Evolutionary conservation across 2,329 filamentous ascomycete species (phyloP).

Genomic region (Penicillium occitanis): DNA sequence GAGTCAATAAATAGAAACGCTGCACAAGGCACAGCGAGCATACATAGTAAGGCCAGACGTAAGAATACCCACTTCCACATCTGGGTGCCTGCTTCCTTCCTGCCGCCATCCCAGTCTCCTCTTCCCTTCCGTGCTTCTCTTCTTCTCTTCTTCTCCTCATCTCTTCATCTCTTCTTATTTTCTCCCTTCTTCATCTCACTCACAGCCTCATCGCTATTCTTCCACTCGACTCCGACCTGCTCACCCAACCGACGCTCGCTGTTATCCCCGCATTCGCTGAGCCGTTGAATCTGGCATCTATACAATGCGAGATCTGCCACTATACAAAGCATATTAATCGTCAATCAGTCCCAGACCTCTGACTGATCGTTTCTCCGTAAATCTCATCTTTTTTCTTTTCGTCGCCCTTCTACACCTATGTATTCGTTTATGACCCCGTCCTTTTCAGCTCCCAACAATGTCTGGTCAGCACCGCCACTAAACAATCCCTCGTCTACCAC

Average conservation of each 20-base stretch:
- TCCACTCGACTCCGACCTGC: neutral
- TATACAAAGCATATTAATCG: neutral
- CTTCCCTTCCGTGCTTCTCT: neutral
- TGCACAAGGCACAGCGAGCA: neutral
- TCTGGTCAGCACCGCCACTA: constrained; percentile 14
- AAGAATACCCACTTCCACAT: constrained; percentile 14
- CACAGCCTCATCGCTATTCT: constrained; percentile 1
- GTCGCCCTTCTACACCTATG: constrained; percentile 15
- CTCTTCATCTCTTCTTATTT: neutral
- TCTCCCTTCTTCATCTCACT: neutral
- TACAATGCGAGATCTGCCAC: neutral
- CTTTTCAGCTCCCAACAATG: constrained; percentile 20
- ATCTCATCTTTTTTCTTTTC: neutral
- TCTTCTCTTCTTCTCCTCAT: neutral
- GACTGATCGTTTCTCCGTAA: neutral
- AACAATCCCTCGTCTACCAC: constrained; percentile 20
- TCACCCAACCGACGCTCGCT: neutral
- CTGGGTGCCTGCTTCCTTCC: constrained; percentile 13
- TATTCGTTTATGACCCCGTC: constrained; percentile 23
- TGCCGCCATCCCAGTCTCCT: neutral
- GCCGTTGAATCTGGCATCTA: neutral
- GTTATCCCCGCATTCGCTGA: neutral
- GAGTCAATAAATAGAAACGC: neutral
- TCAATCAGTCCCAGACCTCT: constrained; percentile 3
- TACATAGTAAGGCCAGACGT: neutral